Evolutionary conservation across 768 basidiomycete species (phyloP).

Genomic region (Mycena sanguinolenta): DNA sequence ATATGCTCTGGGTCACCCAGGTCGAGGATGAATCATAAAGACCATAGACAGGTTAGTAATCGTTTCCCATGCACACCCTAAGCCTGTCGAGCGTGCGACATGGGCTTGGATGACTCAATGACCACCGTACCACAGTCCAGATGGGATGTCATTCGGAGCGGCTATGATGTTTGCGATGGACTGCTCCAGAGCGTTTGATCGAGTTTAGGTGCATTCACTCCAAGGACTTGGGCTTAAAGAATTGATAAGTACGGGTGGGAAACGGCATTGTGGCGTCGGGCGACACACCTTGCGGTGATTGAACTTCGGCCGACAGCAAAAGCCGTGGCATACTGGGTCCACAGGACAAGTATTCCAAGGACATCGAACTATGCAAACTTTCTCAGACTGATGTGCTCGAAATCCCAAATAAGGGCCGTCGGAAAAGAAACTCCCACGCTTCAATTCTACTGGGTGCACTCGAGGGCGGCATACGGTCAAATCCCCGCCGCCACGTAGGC

Average conservation of each 20-base stretch:
- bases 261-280: too few species aligned
- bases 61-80: not conserved
- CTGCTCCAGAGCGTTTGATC: not conserved
- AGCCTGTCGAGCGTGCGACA: not conserved
- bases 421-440: not conserved
- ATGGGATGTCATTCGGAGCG: not conserved
- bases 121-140: not conserved
- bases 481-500: conserved; percentile 41
- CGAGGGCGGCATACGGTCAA: not conserved
- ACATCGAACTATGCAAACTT: too few species aligned
- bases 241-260: too few species aligned
- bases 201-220: too few species aligned
- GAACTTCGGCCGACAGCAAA: too few species aligned
- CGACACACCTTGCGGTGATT: too few species aligned
- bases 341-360: too few species aligned
- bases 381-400: not conserved
- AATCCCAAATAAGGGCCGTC: not conserved
- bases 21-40: not conserved
- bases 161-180: too few species aligned
- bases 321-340: too few species aligned
- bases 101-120: not conserved
- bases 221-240: too few species aligned
- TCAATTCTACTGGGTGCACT: too few species aligned
- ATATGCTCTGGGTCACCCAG: not conserved
- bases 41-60: not conserved